A percentile compares a stretch with the other conserved stretches of the same genome.
Conservation (phyloP, 768 basidiomycete genomes). For the Leucocoprinus leucothites region DNA sequence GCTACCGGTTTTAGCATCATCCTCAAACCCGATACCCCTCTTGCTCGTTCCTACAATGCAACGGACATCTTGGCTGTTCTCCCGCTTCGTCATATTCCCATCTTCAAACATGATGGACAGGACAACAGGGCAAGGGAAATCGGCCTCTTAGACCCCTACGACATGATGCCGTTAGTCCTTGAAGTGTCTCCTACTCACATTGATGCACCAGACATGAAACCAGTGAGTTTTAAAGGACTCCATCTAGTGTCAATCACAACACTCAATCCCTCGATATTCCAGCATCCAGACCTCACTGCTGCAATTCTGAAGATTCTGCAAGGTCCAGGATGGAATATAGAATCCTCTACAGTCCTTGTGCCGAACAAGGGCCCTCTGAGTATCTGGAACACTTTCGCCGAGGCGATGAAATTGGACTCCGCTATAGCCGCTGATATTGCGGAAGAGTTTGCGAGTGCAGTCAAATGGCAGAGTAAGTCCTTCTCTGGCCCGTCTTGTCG, state of each 20-base stretch:
- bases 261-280: no score
- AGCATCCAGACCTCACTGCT: constrained; percentile 27
- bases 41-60: constrained; percentile 23
- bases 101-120: constrained; percentile 36
- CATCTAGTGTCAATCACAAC: no score
- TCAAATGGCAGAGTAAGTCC: constrained; percentile 50
- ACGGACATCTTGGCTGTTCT: constrained; percentile 45
- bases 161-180: constrained; percentile 43
- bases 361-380: constrained; percentile 31
- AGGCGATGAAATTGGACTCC: constrained; percentile 31
- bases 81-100: constrained; percentile 42
- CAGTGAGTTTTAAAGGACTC: background rate
- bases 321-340: constrained; percentile 24
- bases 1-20: constrained; percentile 40
- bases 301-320: constrained; percentile 24
- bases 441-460: constrained; percentile 44
- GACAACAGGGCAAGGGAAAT: constrained; percentile 35
- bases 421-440: constrained; percentile 37
- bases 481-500: background rate
- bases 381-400: constrained; percentile 43
- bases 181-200: background rate
- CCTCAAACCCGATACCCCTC: constrained; percentile 26
- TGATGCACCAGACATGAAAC: background rate
- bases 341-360: constrained; percentile 19
- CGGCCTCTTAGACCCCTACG: constrained; percentile 50